These are phyloP conservation scores for Suillus lakei DNA, from an alignment of 768 basidiomycete genomes.

Conservation along the genomic window DNA sequence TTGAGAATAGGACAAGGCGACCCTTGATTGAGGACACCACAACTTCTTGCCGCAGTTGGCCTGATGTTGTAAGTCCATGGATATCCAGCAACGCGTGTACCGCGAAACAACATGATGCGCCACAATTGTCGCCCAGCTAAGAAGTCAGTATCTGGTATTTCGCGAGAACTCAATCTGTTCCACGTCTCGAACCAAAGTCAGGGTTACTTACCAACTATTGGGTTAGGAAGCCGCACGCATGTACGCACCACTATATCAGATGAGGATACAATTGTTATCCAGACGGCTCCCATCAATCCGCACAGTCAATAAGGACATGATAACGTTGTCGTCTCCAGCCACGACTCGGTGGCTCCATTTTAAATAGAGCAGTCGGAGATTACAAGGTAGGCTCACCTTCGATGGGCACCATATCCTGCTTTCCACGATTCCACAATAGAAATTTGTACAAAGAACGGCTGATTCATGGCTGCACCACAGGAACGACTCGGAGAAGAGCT, in stretches of 20 bases:
- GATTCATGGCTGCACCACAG: not conserved
- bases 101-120: not conserved
- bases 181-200: not conserved
- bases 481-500: not conserved
- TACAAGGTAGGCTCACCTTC: not conserved
- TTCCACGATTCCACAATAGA: not conserved
- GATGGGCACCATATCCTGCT: not conserved
- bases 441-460: not conserved
- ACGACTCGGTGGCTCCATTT: not conserved
- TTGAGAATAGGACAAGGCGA: not conserved
- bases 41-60: not conserved
- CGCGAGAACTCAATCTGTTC: not conserved
- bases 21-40: not conserved
- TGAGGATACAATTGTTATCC: conserved; percentile 19
- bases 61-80: not conserved
- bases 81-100: not conserved
- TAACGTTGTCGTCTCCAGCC: not conserved
- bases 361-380: conserved; percentile 5
- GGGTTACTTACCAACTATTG: not conserved
- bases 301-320: not conserved
- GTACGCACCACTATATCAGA: not conserved
- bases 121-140: not conserved
- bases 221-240: not conserved
- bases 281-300: conserved; percentile 27
- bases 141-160: not conserved